Base-by-base conservation (phyloP, 179 eudicot species). In the Heliamphora pulchella region DNA sequence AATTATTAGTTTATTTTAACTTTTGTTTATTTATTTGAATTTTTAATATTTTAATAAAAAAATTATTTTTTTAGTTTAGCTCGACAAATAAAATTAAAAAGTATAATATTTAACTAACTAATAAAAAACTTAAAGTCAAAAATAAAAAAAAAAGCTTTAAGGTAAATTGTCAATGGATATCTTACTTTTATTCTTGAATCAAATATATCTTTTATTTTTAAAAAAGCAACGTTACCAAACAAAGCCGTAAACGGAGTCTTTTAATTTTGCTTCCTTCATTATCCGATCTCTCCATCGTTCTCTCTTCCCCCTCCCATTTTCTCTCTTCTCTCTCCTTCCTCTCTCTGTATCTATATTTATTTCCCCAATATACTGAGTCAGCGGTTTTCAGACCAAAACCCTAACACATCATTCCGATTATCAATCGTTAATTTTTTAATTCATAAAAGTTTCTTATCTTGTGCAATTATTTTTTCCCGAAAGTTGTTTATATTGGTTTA, bases 171-270 rank as follows among this genome's bases (percentile, higher is more conserved):
- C 31, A 31, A 31, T 31, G 31, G 31, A 31, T 31, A 31, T 31
- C 31, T 31, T 31, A 31, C 31, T 31, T 31, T 31, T 31, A 31
- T 31, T 31, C 31, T 31, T 31, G 31, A 31, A 31, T 31, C 31
- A 31, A 31, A 31, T 31, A 31, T 31, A 31, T 31, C 31, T 31
- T 31, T 31, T 31, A 31, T 31, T 31, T 31, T 31, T 31, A 31
- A 31, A 31, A 31, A 31, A 31, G 31, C 31, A 31, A 31, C 31
- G 31, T 31, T 31, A 31, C 1, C 7, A 7, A 39, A 71, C 13
- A 77, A 48, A 77, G 62, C 50, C 80, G 80, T 77, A 77, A 65
- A 65, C 80, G 79, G 31, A 77, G n/a, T 64, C 50, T 31, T 46
- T 76, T 62, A 0, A 5, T 53, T 77, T 31, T 15, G 43, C 57